Conservation (phyloP, 2,329 filamentous ascomycete species). For the Talaromyces funiculosus region DNA sequence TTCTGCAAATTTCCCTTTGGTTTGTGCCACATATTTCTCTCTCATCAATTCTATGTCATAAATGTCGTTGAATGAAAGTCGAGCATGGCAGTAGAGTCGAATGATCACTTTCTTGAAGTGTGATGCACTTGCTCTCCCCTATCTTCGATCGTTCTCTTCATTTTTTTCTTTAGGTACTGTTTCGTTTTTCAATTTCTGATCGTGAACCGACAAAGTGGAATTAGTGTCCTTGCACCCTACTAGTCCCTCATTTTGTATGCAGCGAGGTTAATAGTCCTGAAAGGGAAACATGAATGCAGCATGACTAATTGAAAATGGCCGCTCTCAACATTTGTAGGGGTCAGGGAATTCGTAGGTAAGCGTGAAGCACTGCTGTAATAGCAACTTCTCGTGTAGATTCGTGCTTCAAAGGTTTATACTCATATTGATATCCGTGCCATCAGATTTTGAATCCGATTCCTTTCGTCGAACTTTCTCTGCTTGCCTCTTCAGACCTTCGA, state of each 20-base stretch:
- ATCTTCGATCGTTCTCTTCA: neutral
- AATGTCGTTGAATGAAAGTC: neutral
- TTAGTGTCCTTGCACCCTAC: neutral
- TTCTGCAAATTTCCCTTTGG: neutral
- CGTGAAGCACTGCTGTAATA: neutral
- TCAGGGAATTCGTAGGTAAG: neutral
- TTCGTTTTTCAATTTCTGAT: neutral
- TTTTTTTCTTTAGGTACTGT: neutral
- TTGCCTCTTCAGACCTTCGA: slow-evolving; percentile 36
- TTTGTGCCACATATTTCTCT: neutral
- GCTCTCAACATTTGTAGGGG: neutral
- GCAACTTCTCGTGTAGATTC: neutral
- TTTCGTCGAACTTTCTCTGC: slow-evolving; percentile 17
- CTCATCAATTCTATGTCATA: neutral
- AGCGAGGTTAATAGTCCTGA: neutral
- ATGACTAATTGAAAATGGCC: neutral
- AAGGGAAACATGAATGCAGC: neutral
- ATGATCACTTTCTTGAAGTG: neutral
- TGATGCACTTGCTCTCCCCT: neutral
- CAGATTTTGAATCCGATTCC: slow-evolving; percentile 7
- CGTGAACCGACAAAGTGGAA: neutral
- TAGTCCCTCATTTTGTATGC: neutral
- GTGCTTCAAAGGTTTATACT: neutral
- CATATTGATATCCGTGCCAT: slow-evolving; percentile 15
- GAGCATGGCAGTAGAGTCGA: neutral